Conservation (phyloP, 2,329 filamentous ascomycete species). For the Colletotrichum theobromicola region DNA sequence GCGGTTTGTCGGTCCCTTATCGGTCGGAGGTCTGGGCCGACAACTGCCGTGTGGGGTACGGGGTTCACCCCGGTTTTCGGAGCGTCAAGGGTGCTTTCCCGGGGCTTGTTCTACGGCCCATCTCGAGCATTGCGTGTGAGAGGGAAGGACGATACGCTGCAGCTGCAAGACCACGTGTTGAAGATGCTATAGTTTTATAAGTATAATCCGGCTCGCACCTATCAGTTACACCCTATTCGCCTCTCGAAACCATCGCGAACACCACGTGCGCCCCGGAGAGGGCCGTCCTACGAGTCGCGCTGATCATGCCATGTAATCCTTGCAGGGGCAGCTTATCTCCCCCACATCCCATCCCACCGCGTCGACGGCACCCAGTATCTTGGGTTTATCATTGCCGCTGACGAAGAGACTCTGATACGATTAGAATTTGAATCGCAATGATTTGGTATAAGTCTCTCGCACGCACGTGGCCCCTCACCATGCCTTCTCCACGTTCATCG, state of each 20-base stretch:
- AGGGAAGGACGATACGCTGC: not conserved
- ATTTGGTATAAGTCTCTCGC: slow-evolving; percentile 4
- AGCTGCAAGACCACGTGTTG: not conserved
- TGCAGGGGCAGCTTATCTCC: slow-evolving; percentile 14
- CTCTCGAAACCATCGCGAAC: not conserved
- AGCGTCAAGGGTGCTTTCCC: not conserved
- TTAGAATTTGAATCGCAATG: not conserved
- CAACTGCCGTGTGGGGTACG: slow-evolving; percentile 4
- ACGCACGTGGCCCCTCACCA: not conserved
- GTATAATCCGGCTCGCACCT: not conserved
- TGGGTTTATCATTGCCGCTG: not conserved
- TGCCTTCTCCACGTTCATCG: not conserved
- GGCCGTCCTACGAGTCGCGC: not conserved
- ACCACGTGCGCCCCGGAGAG: not conserved
- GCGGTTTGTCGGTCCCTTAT: slow-evolving; percentile 7
- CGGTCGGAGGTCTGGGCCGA: slow-evolving; percentile 5
- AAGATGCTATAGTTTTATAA: not conserved
- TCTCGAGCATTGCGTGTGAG: not conserved
- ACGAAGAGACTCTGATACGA: not conserved
- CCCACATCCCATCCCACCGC: slow-evolving; percentile 5
- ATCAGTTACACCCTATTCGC: not conserved
- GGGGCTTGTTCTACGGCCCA: not conserved
- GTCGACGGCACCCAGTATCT: not conserved
- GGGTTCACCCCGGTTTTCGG: slow-evolving; percentile 3
- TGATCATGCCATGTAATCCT: not conserved